phyloP scores from a whole-genome alignment of 2,329 filamentous ascomycete genomes.

The Hypoxylon rubiginosum region DNA sequence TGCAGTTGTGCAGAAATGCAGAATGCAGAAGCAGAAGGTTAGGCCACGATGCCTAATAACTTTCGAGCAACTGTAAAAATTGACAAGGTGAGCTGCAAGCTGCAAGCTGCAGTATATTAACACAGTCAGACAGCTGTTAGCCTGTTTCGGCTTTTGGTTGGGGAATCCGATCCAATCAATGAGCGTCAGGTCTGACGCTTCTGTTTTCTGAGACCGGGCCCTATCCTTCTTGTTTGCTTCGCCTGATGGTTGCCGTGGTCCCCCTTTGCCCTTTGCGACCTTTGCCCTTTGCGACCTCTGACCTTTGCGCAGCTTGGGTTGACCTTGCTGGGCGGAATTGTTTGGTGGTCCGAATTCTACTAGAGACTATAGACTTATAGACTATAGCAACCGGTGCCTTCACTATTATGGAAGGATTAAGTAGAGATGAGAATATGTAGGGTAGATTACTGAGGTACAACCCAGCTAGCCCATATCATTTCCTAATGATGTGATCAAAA shows the following conservation, averaged over 20 bases:
- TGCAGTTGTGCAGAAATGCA: conserved; percentile 6
- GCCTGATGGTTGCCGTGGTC: conserved; percentile 12
- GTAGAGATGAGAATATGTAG: conserved; percentile 26
- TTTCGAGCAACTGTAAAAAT: conserved; percentile 16
- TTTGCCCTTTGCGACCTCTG: too few relatives aligned
- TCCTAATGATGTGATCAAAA: conserved; percentile 40
- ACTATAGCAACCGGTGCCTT: conserved; percentile 2
- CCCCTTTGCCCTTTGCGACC: too few relatives aligned
- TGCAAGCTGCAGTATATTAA: conserved; percentile 6
- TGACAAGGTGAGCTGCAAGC: conserved; percentile 22
- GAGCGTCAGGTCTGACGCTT: conserved; percentile 6
- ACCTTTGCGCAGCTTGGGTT: conserved; percentile 22
- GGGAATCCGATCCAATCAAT: conserved; percentile 38
- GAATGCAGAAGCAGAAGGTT: too few relatives aligned
- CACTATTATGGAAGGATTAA: conserved; percentile 38
- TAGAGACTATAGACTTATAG: too few relatives aligned
- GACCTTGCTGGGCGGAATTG: conserved; percentile 9
- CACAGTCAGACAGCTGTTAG: conserved; percentile 27
- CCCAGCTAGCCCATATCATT: conserved; percentile 24
- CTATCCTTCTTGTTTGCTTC: conserved; percentile 35
- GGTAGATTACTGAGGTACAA: conserved; percentile 12
- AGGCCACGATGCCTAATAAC: conserved; percentile 18
- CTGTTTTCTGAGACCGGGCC: conserved; percentile 23
- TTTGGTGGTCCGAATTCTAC: background rate
- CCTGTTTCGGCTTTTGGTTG: conserved; percentile 40